Evolutionary conservation across 169 alveolate species (phyloP).

Genomic region (Cryptosporidium parvum): DNA sequence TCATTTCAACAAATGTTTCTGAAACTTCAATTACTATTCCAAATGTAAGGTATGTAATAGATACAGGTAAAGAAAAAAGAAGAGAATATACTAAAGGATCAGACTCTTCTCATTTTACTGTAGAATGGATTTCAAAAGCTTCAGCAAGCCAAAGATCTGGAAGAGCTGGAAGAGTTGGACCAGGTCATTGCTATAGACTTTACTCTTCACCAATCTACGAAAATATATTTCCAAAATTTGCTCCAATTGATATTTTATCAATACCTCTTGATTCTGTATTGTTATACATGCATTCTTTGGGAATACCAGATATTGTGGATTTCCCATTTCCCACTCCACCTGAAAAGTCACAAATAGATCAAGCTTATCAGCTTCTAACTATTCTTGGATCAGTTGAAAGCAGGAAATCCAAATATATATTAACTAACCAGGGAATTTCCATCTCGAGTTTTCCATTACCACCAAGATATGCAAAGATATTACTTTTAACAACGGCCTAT

Average conservation of each 20-base stretch:
- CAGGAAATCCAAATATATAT: background rate
- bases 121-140: slow-evolving; percentile 91
- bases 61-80: slow-evolving; percentile 96
- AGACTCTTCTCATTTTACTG: slow-evolving; percentile 89
- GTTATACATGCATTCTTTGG: slow-evolving; percentile 89
- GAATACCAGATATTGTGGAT: slow-evolving; percentile 85
- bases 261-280: slow-evolving; percentile 90
- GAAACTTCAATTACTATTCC: slow-evolving; percentile 99
- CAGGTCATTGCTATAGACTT: slow-evolving; percentile 98
- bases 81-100: slow-evolving; percentile 87
- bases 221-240: slow-evolving; percentile 84
- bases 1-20: slow-evolving; percentile 99
- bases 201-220: slow-evolving; percentile 91
- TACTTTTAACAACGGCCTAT: slow-evolving; percentile 24
- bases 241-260: slow-evolving; percentile 88
- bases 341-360: slow-evolving; percentile 58
- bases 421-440: slow-evolving; percentile 44
- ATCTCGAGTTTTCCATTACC: slow-evolving; percentile 33
- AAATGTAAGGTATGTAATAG: slow-evolving; percentile 95
- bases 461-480: slow-evolving; percentile 61
- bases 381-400: slow-evolving; percentile 35
- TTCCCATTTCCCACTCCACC: slow-evolving; percentile 91
- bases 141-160: slow-evolving; percentile 98
- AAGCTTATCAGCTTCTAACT: slow-evolving; percentile 36
- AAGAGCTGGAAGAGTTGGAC: slow-evolving; percentile 98